Conservation (phyloP, 495 filamentous ascomycete genomes). For the Neurospora sp. region DNA sequence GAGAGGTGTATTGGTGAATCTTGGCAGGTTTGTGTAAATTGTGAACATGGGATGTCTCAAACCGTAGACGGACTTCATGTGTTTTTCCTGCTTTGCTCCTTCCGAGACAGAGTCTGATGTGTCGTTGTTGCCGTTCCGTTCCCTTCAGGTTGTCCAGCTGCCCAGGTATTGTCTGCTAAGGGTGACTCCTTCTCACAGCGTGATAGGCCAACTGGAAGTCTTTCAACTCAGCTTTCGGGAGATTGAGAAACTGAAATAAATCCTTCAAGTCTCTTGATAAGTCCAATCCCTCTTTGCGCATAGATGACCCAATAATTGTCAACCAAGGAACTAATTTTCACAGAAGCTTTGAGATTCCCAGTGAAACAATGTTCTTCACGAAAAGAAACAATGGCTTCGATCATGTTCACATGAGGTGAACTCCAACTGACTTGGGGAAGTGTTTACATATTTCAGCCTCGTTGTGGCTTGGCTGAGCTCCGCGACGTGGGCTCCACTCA, state of each 20-base stretch:
- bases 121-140: background rate
- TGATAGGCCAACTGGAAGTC: background rate
- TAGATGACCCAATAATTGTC: no score
- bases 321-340: background rate
- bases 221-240: background rate
- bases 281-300: background rate
- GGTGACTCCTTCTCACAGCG: background rate
- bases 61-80: no score
- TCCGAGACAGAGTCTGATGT: background rate
- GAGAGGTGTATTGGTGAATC: background rate
- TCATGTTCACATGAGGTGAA: background rate
- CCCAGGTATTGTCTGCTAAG: background rate
- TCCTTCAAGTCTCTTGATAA: background rate
- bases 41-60: background rate
- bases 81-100: background rate
- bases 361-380: background rate
- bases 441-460: background rate
- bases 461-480: background rate
- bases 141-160: background rate
- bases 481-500: background rate
- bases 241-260: background rate
- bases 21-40: background rate
- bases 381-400: background rate
- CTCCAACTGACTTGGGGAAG: background rate
- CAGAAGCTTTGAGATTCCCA: no score